These are phyloP conservation scores for Paecilomyces sp. DNA, from an alignment of 2,329 filamentous ascomycete species.

Conservation along the genomic window DNA sequence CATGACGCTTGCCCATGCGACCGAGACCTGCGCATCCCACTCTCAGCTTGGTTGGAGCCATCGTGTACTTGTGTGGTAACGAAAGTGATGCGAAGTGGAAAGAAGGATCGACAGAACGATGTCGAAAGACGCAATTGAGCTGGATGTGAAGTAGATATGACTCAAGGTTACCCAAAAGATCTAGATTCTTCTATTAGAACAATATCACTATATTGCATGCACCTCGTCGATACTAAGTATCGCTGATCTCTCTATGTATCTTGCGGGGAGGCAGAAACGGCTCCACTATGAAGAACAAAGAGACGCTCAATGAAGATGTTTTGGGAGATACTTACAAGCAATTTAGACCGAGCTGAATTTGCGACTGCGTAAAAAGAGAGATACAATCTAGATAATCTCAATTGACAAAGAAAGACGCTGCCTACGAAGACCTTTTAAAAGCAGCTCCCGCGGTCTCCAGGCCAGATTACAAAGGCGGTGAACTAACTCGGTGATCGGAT, in stretches of 20 bases:
- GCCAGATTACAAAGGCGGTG: not conserved
- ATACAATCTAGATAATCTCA: not conserved
- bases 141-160: not conserved
- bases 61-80: not conserved
- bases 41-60: constrained; percentile 5
- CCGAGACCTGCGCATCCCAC: constrained; percentile 5
- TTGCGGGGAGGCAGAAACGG: not conserved
- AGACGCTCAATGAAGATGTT: not conserved
- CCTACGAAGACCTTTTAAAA: not conserved
- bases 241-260: not conserved
- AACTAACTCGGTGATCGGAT: not conserved
- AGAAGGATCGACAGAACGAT: too few species aligned
- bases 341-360: not conserved
- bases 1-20: constrained; percentile 26
- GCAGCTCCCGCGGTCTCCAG: not conserved
- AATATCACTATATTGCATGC: not conserved
- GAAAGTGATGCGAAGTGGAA: not conserved
- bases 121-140: not conserved
- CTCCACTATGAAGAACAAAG: not conserved
- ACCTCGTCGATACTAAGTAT: not conserved
- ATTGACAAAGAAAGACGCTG: not conserved
- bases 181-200: not conserved
- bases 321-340: not conserved
- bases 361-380: not conserved
- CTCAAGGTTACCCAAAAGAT: not conserved